Conservation (phyloP, 164 flowering plant genomes). For the Kingdonia uniflora region DNA sequence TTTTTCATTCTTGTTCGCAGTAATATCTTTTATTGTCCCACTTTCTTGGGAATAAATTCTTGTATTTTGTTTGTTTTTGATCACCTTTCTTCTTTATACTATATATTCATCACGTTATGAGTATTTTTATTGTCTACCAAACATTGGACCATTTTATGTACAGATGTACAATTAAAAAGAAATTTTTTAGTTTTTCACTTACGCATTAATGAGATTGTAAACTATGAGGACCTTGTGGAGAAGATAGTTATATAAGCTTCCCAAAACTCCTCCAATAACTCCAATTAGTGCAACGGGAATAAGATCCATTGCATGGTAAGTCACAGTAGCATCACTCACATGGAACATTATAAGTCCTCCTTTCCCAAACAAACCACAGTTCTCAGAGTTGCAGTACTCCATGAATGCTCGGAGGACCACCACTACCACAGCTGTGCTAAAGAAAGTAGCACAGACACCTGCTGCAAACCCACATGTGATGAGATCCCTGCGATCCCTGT, state of each 20-base stretch:
- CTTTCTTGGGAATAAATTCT: too few relatives aligned
- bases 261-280: slow-evolving; percentile 74
- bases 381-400: slow-evolving; percentile 58
- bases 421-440: slow-evolving; percentile 91
- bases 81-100: too few relatives aligned
- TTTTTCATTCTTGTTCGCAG: too few relatives aligned
- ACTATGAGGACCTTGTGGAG: slow-evolving; percentile 80
- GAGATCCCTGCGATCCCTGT: slow-evolving; percentile 79
- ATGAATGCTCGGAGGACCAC: slow-evolving; percentile 82
- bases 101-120: too few relatives aligned
- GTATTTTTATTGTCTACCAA: too few relatives aligned
- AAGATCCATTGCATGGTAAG: slow-evolving; percentile 50
- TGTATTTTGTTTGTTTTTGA: too few relatives aligned
- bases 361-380: slow-evolving; percentile 79
- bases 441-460: slow-evolving; percentile 95
- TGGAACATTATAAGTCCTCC: slow-evolving; percentile 95
- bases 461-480: slow-evolving; percentile 84
- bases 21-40: too few relatives aligned
- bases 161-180: not conserved
- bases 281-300: slow-evolving; percentile 60
- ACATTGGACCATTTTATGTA: too few relatives aligned
- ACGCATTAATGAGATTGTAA: slow-evolving; percentile 85
- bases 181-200: slow-evolving; percentile 26
- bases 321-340: slow-evolving; percentile 54
- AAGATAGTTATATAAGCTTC: slow-evolving; percentile 71